Conservation (phyloP, 78 protist species). For the slime mould (Dictyostelium discoideum) region DNA sequence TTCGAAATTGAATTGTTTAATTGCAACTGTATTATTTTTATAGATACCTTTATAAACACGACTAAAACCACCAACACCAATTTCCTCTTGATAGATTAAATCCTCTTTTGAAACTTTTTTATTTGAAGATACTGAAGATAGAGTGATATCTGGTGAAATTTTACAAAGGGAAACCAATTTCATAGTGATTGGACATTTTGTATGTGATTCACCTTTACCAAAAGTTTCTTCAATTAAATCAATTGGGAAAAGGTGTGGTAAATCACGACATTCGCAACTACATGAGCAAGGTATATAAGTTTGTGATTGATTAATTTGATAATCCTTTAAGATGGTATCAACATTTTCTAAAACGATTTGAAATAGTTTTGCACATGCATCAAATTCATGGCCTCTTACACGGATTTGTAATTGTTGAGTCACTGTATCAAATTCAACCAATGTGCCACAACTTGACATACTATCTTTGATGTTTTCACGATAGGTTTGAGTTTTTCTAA, state of each 20-base stretch:
- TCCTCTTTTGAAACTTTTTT: conserved; percentile 56
- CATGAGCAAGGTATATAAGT: conserved; percentile 53
- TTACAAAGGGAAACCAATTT: conserved; percentile 30
- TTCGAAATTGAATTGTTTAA: conserved; percentile 60
- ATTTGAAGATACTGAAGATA: conserved; percentile 42
- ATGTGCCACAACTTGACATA: conserved; percentile 67
- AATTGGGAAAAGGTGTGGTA: conserved; percentile 18
- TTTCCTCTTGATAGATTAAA: conserved; percentile 11
- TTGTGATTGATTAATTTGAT: not conserved
- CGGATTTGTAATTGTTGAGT: conserved; percentile 46
- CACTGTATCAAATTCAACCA: conserved; percentile 31
- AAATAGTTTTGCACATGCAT: conserved; percentile 49
- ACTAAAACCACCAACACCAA: conserved; percentile 71
- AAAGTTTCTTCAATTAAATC: conserved; percentile 38
- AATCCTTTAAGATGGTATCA: conserved; percentile 65
- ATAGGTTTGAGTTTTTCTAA: conserved; percentile 34
- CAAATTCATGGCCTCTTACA: conserved; percentile 77
- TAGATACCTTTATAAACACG: conserved; percentile 33
- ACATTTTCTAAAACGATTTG: conserved; percentile 57
- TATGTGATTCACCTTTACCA: conserved; percentile 37
- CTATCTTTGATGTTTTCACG: conserved; percentile 34
- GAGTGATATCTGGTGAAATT: conserved; percentile 60
- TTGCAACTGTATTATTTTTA: conserved; percentile 29
- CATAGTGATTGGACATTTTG: conserved; percentile 16
- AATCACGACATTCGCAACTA: conserved; percentile 7